Percentiles rank a stretch among this genome's conserved stretches.
Evolutionary conservation across 495 filamentous ascomycete genomes (phyloP).

Genomic region (Cercophora scortea): DNA sequence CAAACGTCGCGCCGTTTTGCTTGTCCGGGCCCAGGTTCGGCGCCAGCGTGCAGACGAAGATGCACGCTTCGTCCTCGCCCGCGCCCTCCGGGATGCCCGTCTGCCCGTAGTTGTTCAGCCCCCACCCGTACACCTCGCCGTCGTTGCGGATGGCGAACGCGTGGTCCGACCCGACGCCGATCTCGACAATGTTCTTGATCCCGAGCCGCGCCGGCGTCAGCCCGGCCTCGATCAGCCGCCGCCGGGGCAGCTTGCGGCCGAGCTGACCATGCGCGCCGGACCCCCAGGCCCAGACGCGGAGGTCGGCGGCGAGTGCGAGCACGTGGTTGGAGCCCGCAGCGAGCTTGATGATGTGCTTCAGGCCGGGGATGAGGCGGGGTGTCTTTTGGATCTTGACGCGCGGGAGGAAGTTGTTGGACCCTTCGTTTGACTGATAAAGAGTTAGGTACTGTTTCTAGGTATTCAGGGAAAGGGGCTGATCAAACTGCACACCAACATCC

Average conservation of each 20-base stretch:
- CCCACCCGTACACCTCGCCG: not conserved
- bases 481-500: too few relatives aligned
- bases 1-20: too few relatives aligned
- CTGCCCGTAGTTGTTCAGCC: not conserved
- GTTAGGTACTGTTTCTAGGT: too few relatives aligned
- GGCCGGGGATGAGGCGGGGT: not conserved
- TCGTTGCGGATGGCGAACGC: not conserved
- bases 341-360: not conserved
- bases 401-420: not conserved
- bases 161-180: not conserved
- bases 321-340: not conserved
- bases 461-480: too few relatives aligned
- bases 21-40: too few relatives aligned
- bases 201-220: not conserved
- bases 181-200: not conserved
- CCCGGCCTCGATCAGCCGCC: too few relatives aligned
- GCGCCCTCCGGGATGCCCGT: not conserved
- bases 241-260: not conserved
- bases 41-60: too few relatives aligned
- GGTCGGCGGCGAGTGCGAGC: not conserved
- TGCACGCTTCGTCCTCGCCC: not conserved
- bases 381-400: not conserved
- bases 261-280: not conserved
- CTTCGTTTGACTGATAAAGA: not conserved
- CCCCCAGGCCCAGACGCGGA: not conserved